These are phyloP conservation scores for Glonium stellatum DNA, from an alignment of 495 filamentous ascomycete species.

Conservation along the genomic window DNA sequence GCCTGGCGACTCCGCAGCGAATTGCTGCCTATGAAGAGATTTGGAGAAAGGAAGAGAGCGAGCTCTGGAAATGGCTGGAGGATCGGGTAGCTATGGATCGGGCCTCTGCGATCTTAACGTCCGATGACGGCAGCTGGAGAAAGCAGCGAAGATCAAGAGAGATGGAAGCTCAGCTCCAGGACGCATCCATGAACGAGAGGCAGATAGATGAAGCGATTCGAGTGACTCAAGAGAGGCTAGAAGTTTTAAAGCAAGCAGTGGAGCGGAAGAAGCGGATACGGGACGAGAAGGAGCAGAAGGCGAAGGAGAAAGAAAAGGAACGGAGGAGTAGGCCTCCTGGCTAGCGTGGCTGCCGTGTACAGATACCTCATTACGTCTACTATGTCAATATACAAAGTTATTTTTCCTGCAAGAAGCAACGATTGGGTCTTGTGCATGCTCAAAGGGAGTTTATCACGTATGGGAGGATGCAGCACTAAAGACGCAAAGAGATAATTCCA, in stretches of 20 bases:
- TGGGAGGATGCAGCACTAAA: too few species aligned
- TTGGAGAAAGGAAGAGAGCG: conserved; percentile 83
- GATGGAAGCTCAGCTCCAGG: conserved; percentile 34
- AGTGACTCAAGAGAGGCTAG: conserved; percentile 75
- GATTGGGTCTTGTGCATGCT: too few species aligned
- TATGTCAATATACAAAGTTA: neutral
- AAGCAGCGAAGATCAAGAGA: conserved; percentile 26
- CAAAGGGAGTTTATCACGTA: too few species aligned
- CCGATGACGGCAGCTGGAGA: conserved; percentile 32
- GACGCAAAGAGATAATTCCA: too few species aligned
- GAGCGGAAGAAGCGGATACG: conserved; percentile 44
- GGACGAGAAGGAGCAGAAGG: neutral
- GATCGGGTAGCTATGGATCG: conserved; percentile 55
- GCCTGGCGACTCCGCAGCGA: conserved; percentile 51
- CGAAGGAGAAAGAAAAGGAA: neutral
- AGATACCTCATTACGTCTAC: neutral
- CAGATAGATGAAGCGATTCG: conserved; percentile 79
- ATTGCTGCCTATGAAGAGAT: conserved; percentile 86
- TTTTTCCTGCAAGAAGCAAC: neutral
- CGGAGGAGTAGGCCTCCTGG: neutral
- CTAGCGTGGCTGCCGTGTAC: neutral
- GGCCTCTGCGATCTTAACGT: conserved; percentile 43
- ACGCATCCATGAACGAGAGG: conserved; percentile 68
- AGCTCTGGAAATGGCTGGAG: conserved; percentile 94
- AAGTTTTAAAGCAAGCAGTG: conserved; percentile 65